Percentiles rank a stretch among this genome's conserved stretches.
These are phyloP conservation scores for Tylopilus felleus DNA, from an alignment of 768 basidiomycete genomes.

Conservation along the genomic window DNA sequence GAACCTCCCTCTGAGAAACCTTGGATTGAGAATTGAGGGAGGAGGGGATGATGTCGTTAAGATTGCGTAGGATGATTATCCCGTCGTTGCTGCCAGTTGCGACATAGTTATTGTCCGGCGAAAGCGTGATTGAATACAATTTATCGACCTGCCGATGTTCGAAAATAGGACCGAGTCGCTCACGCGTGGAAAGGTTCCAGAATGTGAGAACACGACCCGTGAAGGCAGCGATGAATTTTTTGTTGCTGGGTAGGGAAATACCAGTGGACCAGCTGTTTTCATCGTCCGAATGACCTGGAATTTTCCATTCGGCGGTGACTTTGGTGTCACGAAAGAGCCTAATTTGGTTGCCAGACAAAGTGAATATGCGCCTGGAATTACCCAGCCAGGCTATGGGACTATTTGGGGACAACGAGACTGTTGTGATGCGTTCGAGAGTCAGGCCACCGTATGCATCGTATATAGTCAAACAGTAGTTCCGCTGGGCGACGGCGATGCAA, in stretches of 20 bases:
- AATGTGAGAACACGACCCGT: neutral
- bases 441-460: too few species aligned
- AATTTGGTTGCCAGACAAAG: neutral
- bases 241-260: neutral
- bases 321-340: too few species aligned
- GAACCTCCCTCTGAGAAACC: too few species aligned
- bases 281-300: neutral
- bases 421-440: too few species aligned
- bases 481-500: neutral
- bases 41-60: neutral
- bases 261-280: neutral
- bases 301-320: neutral
- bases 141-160: neutral
- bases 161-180: neutral
- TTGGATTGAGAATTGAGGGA: too few species aligned
- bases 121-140: neutral
- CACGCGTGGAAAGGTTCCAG: neutral
- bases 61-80: neutral
- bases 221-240: neutral
- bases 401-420: too few species aligned
- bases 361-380: neutral
- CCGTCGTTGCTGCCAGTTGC: neutral
- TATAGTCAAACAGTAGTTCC: neutral
- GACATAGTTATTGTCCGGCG: neutral
- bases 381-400: neutral